phyloP scores from a whole-genome alignment of 176 grass and related monocot genomes.

The Avena sativa region DNA sequence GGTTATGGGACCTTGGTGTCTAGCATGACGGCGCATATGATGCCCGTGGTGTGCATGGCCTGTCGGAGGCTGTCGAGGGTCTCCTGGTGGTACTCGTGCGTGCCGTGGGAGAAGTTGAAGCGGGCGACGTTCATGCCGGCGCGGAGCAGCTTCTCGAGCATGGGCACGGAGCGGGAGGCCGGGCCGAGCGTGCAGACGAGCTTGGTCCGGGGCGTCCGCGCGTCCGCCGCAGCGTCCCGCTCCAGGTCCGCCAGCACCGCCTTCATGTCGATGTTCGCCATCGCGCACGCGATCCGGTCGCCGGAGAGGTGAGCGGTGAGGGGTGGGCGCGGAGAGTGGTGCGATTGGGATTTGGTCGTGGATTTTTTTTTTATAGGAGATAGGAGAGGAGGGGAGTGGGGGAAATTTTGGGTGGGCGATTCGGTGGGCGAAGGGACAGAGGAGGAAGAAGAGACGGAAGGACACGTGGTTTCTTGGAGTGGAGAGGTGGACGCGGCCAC shows the following conservation, averaged over 20 bases:
- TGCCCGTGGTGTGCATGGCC: conserved; percentile 89
- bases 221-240: conserved; percentile 21
- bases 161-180: conserved; percentile 77
- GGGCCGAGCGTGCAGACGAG: conserved; percentile 97
- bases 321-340: not conserved
- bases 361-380: not conserved
- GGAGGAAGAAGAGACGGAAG: not conserved
- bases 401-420: conserved; percentile 30
- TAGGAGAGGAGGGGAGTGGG: not conserved
- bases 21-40: conserved; percentile 93
- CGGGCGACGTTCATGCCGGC: conserved; percentile 96
- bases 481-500: conserved; percentile 12
- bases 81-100: conserved; percentile 92
- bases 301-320: not conserved
- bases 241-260: conserved; percentile 65
- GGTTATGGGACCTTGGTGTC: conserved; percentile 67
- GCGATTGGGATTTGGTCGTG: conserved; percentile 27
- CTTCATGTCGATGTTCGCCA: conserved; percentile 84
- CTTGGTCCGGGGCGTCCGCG: conserved; percentile 71
- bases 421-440: conserved; percentile 42
- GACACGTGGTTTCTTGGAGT: conserved; percentile 39
- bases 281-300: conserved; percentile 27
- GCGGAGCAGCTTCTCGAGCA: conserved; percentile 93
- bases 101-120: conserved; percentile 97
- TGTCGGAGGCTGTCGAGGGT: conserved; percentile 74